Evolutionary conservation across 768 basidiomycete genomes (phyloP).

Genomic region (Gyrodon lividus): DNA sequence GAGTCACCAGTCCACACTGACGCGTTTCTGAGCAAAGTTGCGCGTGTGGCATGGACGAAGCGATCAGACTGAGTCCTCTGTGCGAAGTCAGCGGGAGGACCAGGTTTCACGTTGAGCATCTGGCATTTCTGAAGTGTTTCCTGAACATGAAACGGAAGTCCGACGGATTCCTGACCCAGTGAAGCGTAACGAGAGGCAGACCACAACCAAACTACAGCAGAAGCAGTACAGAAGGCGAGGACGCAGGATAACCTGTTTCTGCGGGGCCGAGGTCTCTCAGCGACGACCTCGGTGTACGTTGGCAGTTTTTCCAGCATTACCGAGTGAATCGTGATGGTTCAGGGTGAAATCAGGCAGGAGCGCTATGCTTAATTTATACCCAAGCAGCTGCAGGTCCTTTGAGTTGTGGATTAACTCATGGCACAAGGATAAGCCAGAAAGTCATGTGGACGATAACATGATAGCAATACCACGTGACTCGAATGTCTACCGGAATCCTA

Average conservation of each 20-base stretch:
- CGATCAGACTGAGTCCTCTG: conserved; percentile 37
- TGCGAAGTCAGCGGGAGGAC: conserved; percentile 35
- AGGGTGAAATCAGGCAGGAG: neutral
- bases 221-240: conserved; percentile 19
- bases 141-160: conserved; percentile 29
- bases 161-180: conserved; percentile 10
- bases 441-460: conserved; percentile 1
- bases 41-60: conserved; percentile 37
- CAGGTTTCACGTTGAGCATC: conserved; percentile 36
- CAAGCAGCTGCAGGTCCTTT: too few relatives aligned
- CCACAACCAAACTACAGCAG: conserved; percentile 18
- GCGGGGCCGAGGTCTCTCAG: conserved; percentile 11
- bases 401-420: neutral
- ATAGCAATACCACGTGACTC: too few relatives aligned
- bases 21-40: conserved; percentile 45
- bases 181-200: conserved; percentile 15
- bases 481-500: too few relatives aligned
- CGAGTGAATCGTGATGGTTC: neutral
- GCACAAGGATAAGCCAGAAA: neutral
- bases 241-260: conserved; percentile 14
- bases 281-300: conserved; percentile 7
- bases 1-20: conserved; percentile 53
- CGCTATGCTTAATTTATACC: neutral
- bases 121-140: conserved; percentile 35
- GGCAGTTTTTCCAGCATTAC: conserved; percentile 34